Base-by-base conservation (phyloP, 2,329 filamentous ascomycete genomes). In the Aspergillus intermedius region DNA sequence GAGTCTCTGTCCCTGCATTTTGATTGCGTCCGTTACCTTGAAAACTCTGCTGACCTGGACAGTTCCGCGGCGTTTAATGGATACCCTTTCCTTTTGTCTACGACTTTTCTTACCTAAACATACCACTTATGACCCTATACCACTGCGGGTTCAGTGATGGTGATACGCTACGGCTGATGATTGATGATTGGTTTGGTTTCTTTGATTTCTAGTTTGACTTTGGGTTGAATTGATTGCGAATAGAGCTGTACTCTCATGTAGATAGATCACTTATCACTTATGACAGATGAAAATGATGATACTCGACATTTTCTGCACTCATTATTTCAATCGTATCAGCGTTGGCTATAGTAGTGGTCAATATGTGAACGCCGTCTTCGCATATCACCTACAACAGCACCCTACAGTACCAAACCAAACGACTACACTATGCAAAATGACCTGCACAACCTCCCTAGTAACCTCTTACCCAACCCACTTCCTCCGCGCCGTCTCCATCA, bases 41-140 rank as follows among this genome's bases (percentile, higher is more conserved):
- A 23, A 5, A 21, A 42, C 23, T 8, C 22, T 39, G 41, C 67
- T 71, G 61, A 73, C 56, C 25, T 28, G 8, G 17, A 21, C n/a
- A 77, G 75, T 77, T 77, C 74, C 75, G 75, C 42, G 75, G 75
- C 57, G 75, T 77, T 53, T 76, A 62, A 68, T 57, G 19, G 19
- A 35, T 34, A 32, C 25, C 17, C 22, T 23, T 25, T 25, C 13
- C 42, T 32, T 30, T 30, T 25, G 42, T 25, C 42, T 28, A 15
- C 28, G 21, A 12, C 25, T 21, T 40, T 40, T n/a, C 35, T 17
- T 41, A 37, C 22, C 25, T 44, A 13, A 9, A 43, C 19, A 40
- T 30, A 37, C 34, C 34, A 37, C 13, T 42, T 21, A 42, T 6
- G 40, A 42, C 40, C 22, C 30, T 35, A 49, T 57, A 58, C 60